Percentiles rank a stretch among this genome's conserved stretches.
Conservation (phyloP, 1,284 basidiomycete genomes). For the Exobasidium rhododendri region DNA sequence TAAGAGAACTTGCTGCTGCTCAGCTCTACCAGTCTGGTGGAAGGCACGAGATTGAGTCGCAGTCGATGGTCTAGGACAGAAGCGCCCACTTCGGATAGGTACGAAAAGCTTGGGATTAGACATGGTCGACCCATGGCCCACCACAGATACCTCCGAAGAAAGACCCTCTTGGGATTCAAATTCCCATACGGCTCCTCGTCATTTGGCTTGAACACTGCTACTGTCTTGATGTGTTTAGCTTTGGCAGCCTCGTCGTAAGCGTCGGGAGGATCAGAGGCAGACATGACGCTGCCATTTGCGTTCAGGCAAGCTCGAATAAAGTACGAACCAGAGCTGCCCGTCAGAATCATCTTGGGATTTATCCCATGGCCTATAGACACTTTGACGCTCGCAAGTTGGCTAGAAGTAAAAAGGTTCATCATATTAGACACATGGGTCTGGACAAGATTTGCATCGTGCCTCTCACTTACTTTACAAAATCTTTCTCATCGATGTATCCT, state of each 20-base stretch:
- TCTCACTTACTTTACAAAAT: constrained; percentile 6
- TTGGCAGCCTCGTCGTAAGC: background rate
- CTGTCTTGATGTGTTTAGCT: constrained; percentile 16
- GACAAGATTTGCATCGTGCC: background rate
- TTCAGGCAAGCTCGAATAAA: constrained; percentile 30
- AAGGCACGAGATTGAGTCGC: constrained; percentile 74
- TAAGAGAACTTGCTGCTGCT: constrained; percentile 59
- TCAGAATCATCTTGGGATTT: constrained; percentile 51
- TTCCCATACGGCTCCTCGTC: constrained; percentile 55
- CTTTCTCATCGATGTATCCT: constrained; percentile 3
- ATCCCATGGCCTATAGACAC: constrained; percentile 40
- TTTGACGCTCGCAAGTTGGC: constrained; percentile 33
- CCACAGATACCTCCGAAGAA: constrained; percentile 52
- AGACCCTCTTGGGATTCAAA: constrained; percentile 48
- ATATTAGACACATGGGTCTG: background rate
- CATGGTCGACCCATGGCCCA: constrained; percentile 54
- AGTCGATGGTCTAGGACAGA: constrained; percentile 76
- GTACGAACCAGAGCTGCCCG: constrained; percentile 50
- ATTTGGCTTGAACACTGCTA: constrained; percentile 52
- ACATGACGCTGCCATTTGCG: background rate
- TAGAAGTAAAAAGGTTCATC: background rate
- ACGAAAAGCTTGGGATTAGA: constrained; percentile 52
- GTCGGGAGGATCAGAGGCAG: background rate
- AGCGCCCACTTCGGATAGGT: constrained; percentile 72
- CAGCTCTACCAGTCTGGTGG: constrained; percentile 76